Conservation (phyloP, 352 stramenopile genomes). For the Globisporangium heterothallicum region DNA sequence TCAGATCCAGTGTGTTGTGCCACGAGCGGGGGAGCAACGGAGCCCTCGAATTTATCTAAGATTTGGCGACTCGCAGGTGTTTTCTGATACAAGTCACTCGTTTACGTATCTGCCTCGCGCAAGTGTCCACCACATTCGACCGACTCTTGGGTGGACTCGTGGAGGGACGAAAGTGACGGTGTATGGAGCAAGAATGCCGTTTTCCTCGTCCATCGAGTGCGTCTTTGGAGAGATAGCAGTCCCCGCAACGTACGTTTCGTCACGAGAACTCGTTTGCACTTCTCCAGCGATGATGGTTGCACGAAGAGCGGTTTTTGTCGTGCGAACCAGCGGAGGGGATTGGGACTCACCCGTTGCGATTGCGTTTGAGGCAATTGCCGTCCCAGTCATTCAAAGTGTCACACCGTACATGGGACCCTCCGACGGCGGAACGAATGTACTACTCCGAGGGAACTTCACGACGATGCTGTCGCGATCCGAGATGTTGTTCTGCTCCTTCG, state of each 20-base stretch:
- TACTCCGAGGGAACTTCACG: constrained; percentile 26
- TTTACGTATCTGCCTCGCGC: constrained; percentile 17
- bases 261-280: constrained; percentile 20
- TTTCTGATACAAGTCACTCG: neutral
- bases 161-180: constrained; percentile 26
- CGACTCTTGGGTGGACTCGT: constrained; percentile 27
- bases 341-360: constrained; percentile 15
- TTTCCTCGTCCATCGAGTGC: constrained; percentile 20
- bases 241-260: constrained; percentile 21
- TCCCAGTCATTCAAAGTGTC: constrained; percentile 14
- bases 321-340: constrained; percentile 10
- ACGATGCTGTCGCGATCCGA: neutral
- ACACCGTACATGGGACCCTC: constrained; percentile 19
- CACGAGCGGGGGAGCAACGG: neutral
- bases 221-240: constrained; percentile 26
- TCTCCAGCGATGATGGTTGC: constrained; percentile 15
- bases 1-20: constrained; percentile 16
- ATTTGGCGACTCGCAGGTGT: constrained; percentile 7
- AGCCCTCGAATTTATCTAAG: constrained; percentile 6
- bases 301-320: constrained; percentile 10
- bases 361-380: constrained; percentile 19
- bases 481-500: constrained; percentile 32
- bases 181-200: constrained; percentile 20
- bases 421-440: constrained; percentile 24
- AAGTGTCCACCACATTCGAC: constrained; percentile 19